Percentiles rank a stretch among this genome's conserved stretches.
These are phyloP conservation scores for Aspergillus quadrilineatus DNA, from an alignment of 2,329 filamentous ascomycete species.

Conservation along the genomic window DNA sequence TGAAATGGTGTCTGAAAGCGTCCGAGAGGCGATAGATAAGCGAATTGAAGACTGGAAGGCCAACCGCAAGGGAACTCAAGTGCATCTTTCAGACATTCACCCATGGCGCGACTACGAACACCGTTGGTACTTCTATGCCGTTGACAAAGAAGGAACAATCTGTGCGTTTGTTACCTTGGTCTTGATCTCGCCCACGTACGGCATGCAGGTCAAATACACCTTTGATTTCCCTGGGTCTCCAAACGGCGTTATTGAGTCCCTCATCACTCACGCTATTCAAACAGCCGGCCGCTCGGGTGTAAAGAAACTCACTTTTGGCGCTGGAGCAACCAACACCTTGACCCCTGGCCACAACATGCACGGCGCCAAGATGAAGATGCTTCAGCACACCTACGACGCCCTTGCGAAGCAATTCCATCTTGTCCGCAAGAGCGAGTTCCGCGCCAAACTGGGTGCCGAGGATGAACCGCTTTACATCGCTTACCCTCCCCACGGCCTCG, in stretches of 20 bases:
- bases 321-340: constrained; percentile 72
- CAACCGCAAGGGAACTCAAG: constrained; percentile 77
- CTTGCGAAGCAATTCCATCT: constrained; percentile 79
- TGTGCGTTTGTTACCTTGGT: constrained; percentile 78
- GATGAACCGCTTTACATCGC: constrained; percentile 87
- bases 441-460: constrained; percentile 81
- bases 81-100: constrained; percentile 84
- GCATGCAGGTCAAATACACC: constrained; percentile 95
- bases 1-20: constrained; percentile 61
- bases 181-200: constrained; percentile 74
- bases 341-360: constrained; percentile 78
- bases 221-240: constrained; percentile 86
- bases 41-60: constrained; percentile 77
- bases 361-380: constrained; percentile 75
- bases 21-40: constrained; percentile 68
- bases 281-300: constrained; percentile 59
- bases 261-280: constrained; percentile 71
- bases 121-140: constrained; percentile 80
- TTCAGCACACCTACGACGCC: constrained; percentile 78
- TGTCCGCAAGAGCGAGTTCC: constrained; percentile 81
- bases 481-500: constrained; percentile 82
- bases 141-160: constrained; percentile 70
- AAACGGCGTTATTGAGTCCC: constrained; percentile 81
- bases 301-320: constrained; percentile 78
- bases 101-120: constrained; percentile 84